A percentile compares a stretch with the other conserved stretches of the same genome.
Evolutionary conservation across 345 rosid genomes (phyloP).

Genomic region (Populus tremula): DNA sequence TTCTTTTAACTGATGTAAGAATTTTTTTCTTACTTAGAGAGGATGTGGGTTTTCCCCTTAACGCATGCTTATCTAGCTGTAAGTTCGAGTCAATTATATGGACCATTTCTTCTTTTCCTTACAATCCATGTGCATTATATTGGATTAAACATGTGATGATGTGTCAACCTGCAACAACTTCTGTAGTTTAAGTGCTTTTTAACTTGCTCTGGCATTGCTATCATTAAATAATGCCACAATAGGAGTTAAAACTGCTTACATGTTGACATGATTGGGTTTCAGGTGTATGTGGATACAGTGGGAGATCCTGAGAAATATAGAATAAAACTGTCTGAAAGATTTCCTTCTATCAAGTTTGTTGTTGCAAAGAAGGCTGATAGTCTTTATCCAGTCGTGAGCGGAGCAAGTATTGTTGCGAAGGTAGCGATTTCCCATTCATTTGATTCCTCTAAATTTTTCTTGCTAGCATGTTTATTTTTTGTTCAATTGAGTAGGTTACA

Average conservation of each 20-base stretch:
- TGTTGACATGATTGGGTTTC: constrained; percentile 14
- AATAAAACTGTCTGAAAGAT: constrained; percentile 69
- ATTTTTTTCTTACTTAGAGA: constrained; percentile 6
- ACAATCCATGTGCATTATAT: neutral
- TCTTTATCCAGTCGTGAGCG: constrained; percentile 89
- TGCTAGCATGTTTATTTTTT: constrained; percentile 2
- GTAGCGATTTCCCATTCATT: constrained; percentile 34
- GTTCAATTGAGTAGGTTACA: constrained; percentile 56
- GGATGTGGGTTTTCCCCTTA: neutral
- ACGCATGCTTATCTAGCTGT: neutral
- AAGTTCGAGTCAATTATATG: neutral
- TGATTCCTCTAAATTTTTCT: neutral
- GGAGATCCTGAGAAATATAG: constrained; percentile 93
- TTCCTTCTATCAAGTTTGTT: constrained; percentile 73
- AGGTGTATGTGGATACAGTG: constrained; percentile 90
- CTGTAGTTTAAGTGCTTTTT: neutral
- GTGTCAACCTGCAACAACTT: neutral
- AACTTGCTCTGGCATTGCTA: neutral
- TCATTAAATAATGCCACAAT: neutral
- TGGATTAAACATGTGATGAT: neutral
- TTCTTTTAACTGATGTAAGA: constrained; percentile 80
- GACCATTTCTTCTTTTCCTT: neutral
- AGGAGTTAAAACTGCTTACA: neutral
- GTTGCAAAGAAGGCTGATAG: constrained; percentile 98
- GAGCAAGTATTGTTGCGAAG: constrained; percentile 99